These are phyloP conservation scores for Zangia roseola DNA, from an alignment of 768 basidiomycete genomes.

Conservation along the genomic window DNA sequence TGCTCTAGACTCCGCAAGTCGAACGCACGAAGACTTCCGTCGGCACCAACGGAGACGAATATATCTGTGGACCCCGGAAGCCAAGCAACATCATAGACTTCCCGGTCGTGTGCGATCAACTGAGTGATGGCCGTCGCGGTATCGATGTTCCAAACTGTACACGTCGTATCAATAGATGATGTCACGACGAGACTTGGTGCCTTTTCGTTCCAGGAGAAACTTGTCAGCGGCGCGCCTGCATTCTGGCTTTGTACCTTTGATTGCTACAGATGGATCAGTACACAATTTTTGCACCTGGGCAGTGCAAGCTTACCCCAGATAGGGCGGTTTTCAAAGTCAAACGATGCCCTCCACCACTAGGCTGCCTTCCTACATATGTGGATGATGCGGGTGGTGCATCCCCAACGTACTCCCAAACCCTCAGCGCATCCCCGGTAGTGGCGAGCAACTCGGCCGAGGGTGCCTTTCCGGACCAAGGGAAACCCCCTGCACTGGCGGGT, in stretches of 20 bases:
- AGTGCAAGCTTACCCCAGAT: constrained; percentile 63
- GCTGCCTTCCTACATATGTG: constrained; percentile 68
- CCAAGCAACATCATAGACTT: constrained; percentile 99
- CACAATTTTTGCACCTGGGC: constrained; percentile 1
- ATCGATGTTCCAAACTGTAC: constrained; percentile 98
- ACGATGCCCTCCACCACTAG: constrained; percentile 56
- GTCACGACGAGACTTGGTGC: constrained; percentile 90
- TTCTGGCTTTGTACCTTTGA: constrained; percentile 86
- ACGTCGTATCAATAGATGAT: constrained; percentile 97
- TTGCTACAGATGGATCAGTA: constrained; percentile 48
- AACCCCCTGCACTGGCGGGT: constrained; percentile 63
- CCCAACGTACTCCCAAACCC: constrained; percentile 86
- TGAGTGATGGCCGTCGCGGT: constrained; percentile 93
- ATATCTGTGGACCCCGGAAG: constrained; percentile 93
- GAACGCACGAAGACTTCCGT: constrained; percentile 94
- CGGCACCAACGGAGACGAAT: constrained; percentile 97
- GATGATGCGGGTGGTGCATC: constrained; percentile 59
- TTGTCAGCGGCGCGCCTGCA: constrained; percentile 88
- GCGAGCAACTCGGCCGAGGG: constrained; percentile 79
- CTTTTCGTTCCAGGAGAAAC: constrained; percentile 97
- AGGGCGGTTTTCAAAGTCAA: constrained; percentile 73
- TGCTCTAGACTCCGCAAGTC: constrained; percentile 96
- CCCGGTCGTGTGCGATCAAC: constrained; percentile 94
- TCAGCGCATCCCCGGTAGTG: constrained; percentile 89
- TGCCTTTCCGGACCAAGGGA: constrained; percentile 69